Evolutionary conservation across 306 rosid species (phyloP), one percentile per base, ranked within the genome.

Genomic region (Dryas octopetala): DNA sequence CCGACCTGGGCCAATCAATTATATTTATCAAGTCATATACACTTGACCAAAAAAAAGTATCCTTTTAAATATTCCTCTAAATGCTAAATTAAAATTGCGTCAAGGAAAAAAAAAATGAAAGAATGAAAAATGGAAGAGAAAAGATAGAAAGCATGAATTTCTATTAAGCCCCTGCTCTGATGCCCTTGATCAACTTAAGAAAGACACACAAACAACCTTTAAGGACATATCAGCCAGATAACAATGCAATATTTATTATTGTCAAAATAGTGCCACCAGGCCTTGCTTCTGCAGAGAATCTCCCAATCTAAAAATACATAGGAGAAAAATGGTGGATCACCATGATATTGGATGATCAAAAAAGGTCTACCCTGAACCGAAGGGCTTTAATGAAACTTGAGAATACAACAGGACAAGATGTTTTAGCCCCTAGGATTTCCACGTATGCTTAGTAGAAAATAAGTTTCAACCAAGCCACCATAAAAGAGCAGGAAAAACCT

Each of bases 1-100:
- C 99, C 99, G 76, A 96, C 99, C 99, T 96, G 74, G 66, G 74
- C 57, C 83, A 79, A 68, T n/a, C 48, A 75, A 46, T 46, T 71
- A 75, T 75, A 76, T 61, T 67, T 74, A 82, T 58, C 78, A 44
- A 43, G 32, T 52, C 71, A 45, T 55, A 78, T 64, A 47, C 71
- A 66, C 28, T 54, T 60, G 28, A 73, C 77, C 51, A 7, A 12
- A 8, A 55, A 55, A 49, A 79, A 66, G 32, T 58, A 65, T 65
- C 71, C 78, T 75, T 43, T 55, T 13, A 68, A 66, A 67, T 61
- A 71, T 62, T 53, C 46, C 62, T 46, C 32, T 9, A 60, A 65
- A 10, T 13, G 68, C 54, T 19, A 66, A 65, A 73, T 53, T 67
- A 58, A 66, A 65, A 73, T 53, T 67, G 62, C 38, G 17, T 63